Base-by-base conservation (phyloP, 257 asterid genomes). In the Euphrasia confusa region DNA sequence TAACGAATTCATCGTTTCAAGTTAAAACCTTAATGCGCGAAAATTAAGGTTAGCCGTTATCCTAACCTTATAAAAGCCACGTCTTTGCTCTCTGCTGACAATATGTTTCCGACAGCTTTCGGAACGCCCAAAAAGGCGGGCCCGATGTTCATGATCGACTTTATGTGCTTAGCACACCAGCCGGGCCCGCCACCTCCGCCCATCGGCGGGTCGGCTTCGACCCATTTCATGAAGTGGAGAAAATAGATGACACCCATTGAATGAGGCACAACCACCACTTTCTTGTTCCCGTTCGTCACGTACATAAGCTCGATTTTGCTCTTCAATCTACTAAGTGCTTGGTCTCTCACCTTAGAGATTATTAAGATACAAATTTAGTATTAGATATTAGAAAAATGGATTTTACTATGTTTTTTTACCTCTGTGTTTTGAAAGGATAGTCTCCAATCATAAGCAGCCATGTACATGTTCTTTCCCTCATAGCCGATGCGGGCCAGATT, bases 371-470 rank as follows among this genome's bases (percentile, higher is more conserved):
- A 35, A 35, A 6, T 35, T 7, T 35, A 35, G 40, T 35, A 6
- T 7, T 6, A 6, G 40, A 7, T 35, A 35, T 35, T 7, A 35
- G 10, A 10, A 35, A 6, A 6, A 7, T n/a, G n/a, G n/a, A 7
- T 35, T 35, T 7, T 0, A 32, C 4, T 54, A 8, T 49, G 7
- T 13, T 12, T 12, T 33, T 3, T 55, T 77, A 86, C 96, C 94
- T 91, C 89, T 7, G 97, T 88, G 65, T 91, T 91, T 61, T 88
- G 97, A 71, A 89, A 89, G 49, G 97, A 86, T 5, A 89, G 50
- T 65, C 99, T 84, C 97, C 99, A 92, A 59, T 92, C 99, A 77
- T 89, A 89, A 68, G 99, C 86, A 57, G 95, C 96, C 97, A 89
- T 92, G 58, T 86, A 80, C 90, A 86, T 81, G 62, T 83, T 92